Base-by-base conservation (phyloP, 2,329 filamentous ascomycete genomes). In the Aspergillus sclerotialis region DNA sequence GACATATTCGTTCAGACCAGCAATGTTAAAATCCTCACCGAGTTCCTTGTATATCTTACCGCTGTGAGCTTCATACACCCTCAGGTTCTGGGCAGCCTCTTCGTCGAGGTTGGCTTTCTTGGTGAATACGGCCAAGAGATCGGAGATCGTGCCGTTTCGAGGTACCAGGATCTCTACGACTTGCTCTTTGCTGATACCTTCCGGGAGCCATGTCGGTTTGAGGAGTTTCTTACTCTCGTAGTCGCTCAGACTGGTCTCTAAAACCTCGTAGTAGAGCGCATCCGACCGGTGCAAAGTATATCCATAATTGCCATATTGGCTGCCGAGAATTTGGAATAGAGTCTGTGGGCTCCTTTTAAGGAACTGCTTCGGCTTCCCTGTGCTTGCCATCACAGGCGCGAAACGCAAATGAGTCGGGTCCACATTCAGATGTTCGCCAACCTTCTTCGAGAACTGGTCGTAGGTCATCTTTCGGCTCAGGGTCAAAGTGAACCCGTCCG, bases 171-270 rank as follows among this genome's bases (percentile, higher is more conserved):
- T 64, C 46, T 95, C 89, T 42, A 78, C 76, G 2, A 72, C 69
- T 50, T 95, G 88, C 78, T 94, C 89, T 68, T 95, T 96, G 8
- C 79, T 79, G 43, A 96, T 82, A 28, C 92, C 92, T 43, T 98
- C 92, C 26, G 82, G 84, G 29, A 98, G 69, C 78, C 84, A 90
- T 1, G 73, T 84, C 30, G 98, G 66, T 59, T 85, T 90, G 43
- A 96, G 68, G 37, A 70, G 78, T 68, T 93, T 95, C 69, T 94
- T 92, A 37, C 85, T 92, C 55, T 98, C 92, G 28, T 94, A 72
- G 60, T 98, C 93, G 15, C 85, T 84, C 30, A 98, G 66, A 51
- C 87, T 94, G 70, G 95, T 94, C 43, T 98, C 92, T 26, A 98
- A 68, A 17, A 96, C 78, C 59, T 98, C 92, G 55, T 89, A 98